These are phyloP conservation scores for Lepidium sativum DNA, from an alignment of 345 rosid species.

Conservation along the genomic window DNA sequence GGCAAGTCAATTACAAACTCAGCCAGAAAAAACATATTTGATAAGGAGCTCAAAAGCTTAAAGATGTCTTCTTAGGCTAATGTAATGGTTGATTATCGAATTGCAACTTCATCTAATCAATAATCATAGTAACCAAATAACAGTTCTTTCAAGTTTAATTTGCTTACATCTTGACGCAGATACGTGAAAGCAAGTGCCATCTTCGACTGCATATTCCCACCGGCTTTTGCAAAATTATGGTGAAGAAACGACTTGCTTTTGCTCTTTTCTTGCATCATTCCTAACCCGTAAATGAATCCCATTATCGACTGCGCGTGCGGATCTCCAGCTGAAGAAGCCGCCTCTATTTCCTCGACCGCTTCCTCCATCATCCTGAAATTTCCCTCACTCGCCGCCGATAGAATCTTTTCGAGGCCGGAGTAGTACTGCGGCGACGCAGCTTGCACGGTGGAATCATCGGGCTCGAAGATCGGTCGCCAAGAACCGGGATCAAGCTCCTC, in stretches of 20 bases:
- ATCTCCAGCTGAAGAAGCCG: constrained; percentile 50
- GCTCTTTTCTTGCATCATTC: constrained; percentile 63
- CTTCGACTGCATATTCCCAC: constrained; percentile 85
- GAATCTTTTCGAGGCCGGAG: constrained; percentile 46
- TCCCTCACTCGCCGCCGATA: constrained; percentile 46
- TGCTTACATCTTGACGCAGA: constrained; percentile 83
- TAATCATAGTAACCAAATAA: neutral
- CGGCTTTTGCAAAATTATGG: constrained; percentile 65
- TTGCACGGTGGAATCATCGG: constrained; percentile 32
- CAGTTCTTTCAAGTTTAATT: neutral
- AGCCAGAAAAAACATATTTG: neutral
- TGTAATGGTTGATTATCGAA: neutral
- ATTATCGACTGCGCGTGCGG: constrained; percentile 68
- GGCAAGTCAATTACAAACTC: constrained; percentile 8
- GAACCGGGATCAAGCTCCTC: constrained; percentile 90
- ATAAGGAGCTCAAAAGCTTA: constrained; percentile 6
- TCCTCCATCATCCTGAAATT: constrained; percentile 62
- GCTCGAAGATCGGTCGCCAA: constrained; percentile 87
- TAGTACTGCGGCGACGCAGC: constrained; percentile 39
- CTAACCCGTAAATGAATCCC: constrained; percentile 62
- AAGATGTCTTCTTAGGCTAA: neutral
- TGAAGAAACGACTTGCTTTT: constrained; percentile 69
- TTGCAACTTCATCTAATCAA: neutral
- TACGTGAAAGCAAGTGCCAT: constrained; percentile 88
- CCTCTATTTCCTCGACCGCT: constrained; percentile 58